These are phyloP conservation scores for Isatis tinctoria DNA, from an alignment of 345 rosid species.

Conservation along the genomic window DNA sequence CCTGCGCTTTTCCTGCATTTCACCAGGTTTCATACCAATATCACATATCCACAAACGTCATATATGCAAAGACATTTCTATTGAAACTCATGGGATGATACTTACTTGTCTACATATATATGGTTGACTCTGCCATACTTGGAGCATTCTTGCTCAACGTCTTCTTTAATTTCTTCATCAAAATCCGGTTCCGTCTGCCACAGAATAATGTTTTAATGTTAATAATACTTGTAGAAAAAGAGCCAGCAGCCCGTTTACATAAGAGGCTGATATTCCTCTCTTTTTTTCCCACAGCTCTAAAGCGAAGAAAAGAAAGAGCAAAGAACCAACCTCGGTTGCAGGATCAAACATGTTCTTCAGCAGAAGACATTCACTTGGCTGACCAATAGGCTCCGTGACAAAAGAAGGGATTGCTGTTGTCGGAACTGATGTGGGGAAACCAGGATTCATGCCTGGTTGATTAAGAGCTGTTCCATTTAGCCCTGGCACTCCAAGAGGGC, in stretches of 20 bases:
- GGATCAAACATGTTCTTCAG: slow-evolving; percentile 95
- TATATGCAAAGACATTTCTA: not conserved
- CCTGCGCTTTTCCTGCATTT: slow-evolving; percentile 72
- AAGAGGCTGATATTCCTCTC: not conserved
- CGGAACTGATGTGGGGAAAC: slow-evolving; percentile 50
- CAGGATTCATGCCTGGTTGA: slow-evolving; percentile 47
- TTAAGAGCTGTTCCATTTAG: slow-evolving; percentile 56
- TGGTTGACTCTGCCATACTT: slow-evolving; percentile 76
- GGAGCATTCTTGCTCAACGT: slow-evolving; percentile 78
- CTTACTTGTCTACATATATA: slow-evolving; percentile 89
- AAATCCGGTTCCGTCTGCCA: slow-evolving; percentile 81
- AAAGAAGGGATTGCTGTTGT: slow-evolving; percentile 46
- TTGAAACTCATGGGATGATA: not conserved
- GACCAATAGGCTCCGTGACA: slow-evolving; percentile 58
- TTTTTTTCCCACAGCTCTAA: not conserved
- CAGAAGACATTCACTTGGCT: slow-evolving; percentile 78
- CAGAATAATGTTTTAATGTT: slow-evolving; percentile 3
- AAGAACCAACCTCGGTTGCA: slow-evolving; percentile 62
- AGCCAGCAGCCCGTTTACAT: not conserved
- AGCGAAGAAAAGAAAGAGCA: not conserved
- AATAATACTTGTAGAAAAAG: not conserved
- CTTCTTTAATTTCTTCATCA: slow-evolving; percentile 73
- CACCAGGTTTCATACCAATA: not conserved
- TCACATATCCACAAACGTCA: not conserved
- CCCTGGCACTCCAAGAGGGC: slow-evolving; percentile 62